Evolutionary conservation across 2,329 filamentous ascomycete genomes (phyloP), one percentile per base, ranked within the genome.

Genomic region (Clonostachys rosea): DNA sequence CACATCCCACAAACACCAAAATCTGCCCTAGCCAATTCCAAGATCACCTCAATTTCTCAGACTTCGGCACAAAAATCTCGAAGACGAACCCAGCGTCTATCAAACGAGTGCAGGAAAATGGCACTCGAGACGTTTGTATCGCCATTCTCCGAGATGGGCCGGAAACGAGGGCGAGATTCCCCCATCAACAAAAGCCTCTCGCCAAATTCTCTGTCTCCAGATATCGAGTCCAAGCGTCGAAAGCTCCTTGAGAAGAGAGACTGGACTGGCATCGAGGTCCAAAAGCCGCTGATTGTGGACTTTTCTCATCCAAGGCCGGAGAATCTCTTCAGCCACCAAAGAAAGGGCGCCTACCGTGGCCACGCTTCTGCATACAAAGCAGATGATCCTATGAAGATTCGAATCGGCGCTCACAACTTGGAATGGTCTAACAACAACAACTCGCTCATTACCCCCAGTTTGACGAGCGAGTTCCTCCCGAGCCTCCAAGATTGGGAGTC

Each of bases 211-310:
- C 24, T 11, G 4, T 39, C 14, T 39, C 36, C 36, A 6, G 14
- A 18, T n/a, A n/a, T 39, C 17, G 36, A 39, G 36, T 39, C 36
- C 5, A 64, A 61, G 39, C 57, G 56, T 34, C 55, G 50, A 18
- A 55, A 36, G 41, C 49, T 65, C 5, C 48, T 65, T 16, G 44
- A 56, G 10, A 59, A 56, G 40, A 46, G 42, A 11, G 58, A 64
- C 34, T 68, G 65, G 63, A 59, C 57, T 1, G 62, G 65, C 5
- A 49, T 66, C 7, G 50, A 49, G 16, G 44, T 62, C 11, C 63
- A 67, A 42, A 66, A 64, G 43, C 52, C 59, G 9, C 49, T 63
- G 13, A 40, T 49, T 2, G 47, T 56, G 8, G 49, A 56, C 11
- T 58, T n/a, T 45, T 20, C 20, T 20, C 16, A 14, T 37, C 37